Evolutionary conservation across 352 stramenopile genomes (phyloP), one percentile per base, ranked within the genome.

Genomic region (Pythium biforme): DNA sequence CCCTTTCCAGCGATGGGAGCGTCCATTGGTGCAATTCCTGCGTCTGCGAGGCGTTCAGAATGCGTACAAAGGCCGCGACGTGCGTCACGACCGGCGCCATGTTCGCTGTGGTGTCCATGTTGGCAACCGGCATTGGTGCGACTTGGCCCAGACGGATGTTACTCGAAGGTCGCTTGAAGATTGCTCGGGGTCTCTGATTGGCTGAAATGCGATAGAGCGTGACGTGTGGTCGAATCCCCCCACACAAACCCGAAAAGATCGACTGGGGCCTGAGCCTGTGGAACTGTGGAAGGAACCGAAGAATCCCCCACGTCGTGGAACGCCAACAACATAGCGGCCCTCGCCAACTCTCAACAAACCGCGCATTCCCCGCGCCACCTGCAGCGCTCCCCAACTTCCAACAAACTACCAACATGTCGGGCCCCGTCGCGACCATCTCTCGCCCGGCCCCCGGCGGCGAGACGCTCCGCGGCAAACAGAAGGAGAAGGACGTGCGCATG

Each of bases 401-500:
- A n/a, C 33, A n/a, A n/a, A 43, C 37, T n/a, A n/a, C n/a, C n/a
- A n/a, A n/a, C 37, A 68, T 62, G 60, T 56, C 64, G 56, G 57
- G 45, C 23, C 52, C 78, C 33, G 85, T 82, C n/a, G 69, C 73
- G 33, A 74, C 73, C 64, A 89, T 92, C 50, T 72, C 78, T 34
- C 81, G 81, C 53, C 80, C 80, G 33, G 77, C 55, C 23, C 46
- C 45, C 33, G 69, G 43, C 50, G 84, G 83, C 65, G 86, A 95
- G 67, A 95, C 83, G 19, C 76, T 94, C 45, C 84, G 86, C 45
- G 86, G 83, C 66, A 92, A 95, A 69, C 83, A 92, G 73, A 99
- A 99, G 78, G 94, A 98, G 62, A 98, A 98, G 74, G 97, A 99
- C 79, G 96, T 99, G 69, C 92, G 97, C 59, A 98, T 97, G 64